Percentiles rank a stretch among this genome's conserved stretches.
Evolutionary conservation across 176 grass and related monocot genomes (phyloP).

Genomic region (Eleusine indica): DNA sequence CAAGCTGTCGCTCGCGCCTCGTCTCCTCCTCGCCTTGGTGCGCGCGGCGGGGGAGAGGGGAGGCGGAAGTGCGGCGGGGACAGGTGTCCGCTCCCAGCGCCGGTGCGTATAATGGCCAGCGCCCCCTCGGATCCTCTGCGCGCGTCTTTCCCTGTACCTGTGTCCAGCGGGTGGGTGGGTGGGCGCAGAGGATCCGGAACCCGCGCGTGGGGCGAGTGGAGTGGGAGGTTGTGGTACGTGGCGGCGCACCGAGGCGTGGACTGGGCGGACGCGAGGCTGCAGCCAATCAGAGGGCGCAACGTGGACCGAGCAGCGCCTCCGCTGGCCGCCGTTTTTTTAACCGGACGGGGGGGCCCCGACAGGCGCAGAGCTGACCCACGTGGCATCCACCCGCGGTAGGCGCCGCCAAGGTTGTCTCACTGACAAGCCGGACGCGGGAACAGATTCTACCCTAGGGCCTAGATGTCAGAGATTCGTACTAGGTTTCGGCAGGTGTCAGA

Average conservation of each 20-base stretch:
- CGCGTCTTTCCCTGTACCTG: too few relatives aligned
- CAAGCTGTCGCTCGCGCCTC: constrained; percentile 3
- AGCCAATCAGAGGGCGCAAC: constrained; percentile 24
- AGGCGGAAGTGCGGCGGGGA: constrained; percentile 35
- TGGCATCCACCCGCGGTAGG: background rate
- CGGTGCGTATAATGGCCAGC: constrained; percentile 1
- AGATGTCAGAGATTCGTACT: background rate
- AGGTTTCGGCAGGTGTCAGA: too few relatives aligned
- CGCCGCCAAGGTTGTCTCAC: background rate
- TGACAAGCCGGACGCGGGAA: background rate
- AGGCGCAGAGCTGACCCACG: background rate
- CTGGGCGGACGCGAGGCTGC: background rate
- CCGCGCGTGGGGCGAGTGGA: background rate
- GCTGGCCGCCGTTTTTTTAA: background rate
- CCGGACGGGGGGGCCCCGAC: background rate
- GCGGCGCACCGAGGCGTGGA: constrained; percentile 18
- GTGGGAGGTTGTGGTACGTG: background rate
- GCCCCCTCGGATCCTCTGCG: constrained; percentile 2
- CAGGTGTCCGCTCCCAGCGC: constrained; percentile 28
- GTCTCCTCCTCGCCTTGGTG: background rate
- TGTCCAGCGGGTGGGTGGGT: too few relatives aligned
- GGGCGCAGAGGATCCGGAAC: constrained; percentile 36
- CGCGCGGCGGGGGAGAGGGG: background rate
- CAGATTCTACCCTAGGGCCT: background rate
- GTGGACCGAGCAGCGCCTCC: constrained; percentile 16